Evolutionary conservation across 2,329 filamentous ascomycete genomes (phyloP), one percentile per base, ranked within the genome.

Genomic region (Colletotrichum lindemuthianum): DNA sequence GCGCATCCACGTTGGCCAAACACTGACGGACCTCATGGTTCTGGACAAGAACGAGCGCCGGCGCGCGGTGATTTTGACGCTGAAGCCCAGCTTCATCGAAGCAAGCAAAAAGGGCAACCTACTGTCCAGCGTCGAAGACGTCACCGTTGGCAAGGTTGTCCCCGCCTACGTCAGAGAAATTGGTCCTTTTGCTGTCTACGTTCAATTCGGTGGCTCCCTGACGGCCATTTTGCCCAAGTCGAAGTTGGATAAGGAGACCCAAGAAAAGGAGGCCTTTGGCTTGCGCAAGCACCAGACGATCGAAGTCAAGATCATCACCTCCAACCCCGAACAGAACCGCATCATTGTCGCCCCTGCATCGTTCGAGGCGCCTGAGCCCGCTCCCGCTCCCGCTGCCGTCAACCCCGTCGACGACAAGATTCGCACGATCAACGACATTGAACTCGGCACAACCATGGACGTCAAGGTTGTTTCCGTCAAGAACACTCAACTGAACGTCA

Each of bases 401-500:
- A 81, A 82, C 49, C 74, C 81, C 3, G 78, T 94, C 7, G 92
- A 96, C 71, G 80, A 84, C 8, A 82, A 79, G 5, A 83, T 92
- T 64, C 82, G 79, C 39, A 85, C 87, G 7, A 81, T 90, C n/a
- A 87, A 89, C 49, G 92, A 97, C 69, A 85, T 97, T 52, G 81
- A 82, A 1, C 82, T 93, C 36, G 95, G 95, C 57, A 90, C 85
- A 69, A 75, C 91, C 50, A 88, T 89, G 8, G 93, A 92, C 73
- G 95, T 92, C 43, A 90, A 86, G 70, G 87, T 99, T 48, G 86
- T 87, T n/a, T 92, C 92, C 0, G 82, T 97, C 73, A 97, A 97
- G 77, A 90, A 90, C 52, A 97, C 95, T 0, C 96, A 99, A 75
- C 82, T 98, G 59, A 98, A 98, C 70, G 93, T 99, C 6, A 88